Conservation (phyloP, 1,284 basidiomycete species). For the Heterobasidion occidentale region DNA sequence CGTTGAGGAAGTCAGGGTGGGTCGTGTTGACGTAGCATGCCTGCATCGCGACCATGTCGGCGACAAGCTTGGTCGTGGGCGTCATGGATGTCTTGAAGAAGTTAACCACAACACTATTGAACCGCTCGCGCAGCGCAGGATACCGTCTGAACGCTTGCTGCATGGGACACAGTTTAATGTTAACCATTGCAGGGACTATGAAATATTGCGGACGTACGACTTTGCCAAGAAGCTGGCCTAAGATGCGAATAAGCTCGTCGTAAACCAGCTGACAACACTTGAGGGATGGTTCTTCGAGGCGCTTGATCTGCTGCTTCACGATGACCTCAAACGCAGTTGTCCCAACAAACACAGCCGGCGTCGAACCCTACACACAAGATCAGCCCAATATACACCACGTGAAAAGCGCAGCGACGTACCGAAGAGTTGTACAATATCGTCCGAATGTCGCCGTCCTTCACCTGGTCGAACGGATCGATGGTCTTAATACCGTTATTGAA, state of each 20-base stretch:
- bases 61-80: conserved; percentile 92
- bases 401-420: conserved; percentile 33
- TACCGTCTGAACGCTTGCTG: conserved; percentile 94
- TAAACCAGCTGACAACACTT: conserved; percentile 95
- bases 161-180: conserved; percentile 11
- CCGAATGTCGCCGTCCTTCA: conserved; percentile 96
- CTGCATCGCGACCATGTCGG: conserved; percentile 95
- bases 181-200: conserved; percentile 6
- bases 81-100: conserved; percentile 94
- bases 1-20: conserved; percentile 95
- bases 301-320: conserved; percentile 97
- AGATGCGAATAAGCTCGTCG: conserved; percentile 93
- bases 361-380: conserved; percentile 64
- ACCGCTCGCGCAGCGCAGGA: conserved; percentile 89
- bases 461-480: conserved; percentile 97
- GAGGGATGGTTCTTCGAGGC: conserved; percentile 87
- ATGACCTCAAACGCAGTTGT: conserved; percentile 97
- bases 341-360: conserved; percentile 92
- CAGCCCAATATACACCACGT: not conserved
- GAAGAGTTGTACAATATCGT: conserved; percentile 96
- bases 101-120: conserved; percentile 90
- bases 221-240: conserved; percentile 84
- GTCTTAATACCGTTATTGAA: conserved; percentile 94
- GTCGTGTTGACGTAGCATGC: conserved; percentile 99
- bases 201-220: conserved; percentile 52